Base-by-base conservation (phyloP, 805 yeast species). In the Komagataella ulmi region DNA sequence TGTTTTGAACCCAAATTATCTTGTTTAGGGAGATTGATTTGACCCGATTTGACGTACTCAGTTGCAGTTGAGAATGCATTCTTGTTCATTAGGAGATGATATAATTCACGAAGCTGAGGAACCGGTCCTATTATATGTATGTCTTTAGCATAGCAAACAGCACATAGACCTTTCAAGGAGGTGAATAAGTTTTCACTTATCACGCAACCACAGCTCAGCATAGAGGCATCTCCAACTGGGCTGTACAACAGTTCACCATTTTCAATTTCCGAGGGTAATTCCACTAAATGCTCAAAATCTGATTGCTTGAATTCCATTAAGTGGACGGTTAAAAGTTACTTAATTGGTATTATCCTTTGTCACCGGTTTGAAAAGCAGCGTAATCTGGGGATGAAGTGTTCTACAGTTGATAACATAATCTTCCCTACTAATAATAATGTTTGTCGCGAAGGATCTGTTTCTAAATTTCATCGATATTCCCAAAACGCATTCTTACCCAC, bases 171-270 rank as follows among this genome's bases (percentile, higher is more conserved):
- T 5, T 51, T 21, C 58, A 69, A 58, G 52, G 54, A 52, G 53
- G 1, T 61, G 65, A 4, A 71, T 54, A 4, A 51, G 51, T 43
- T 66, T 68, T 1, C 74, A 67, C 4, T 44, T 10, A 72, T 58
- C 2, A 72, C 50, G 56, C 75, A 70, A 0, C 76, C 77, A 56
- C 77, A 73, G 1, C 68, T 55, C 2, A 71, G 55, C 30, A 68
- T 60, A 1, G 65, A 59, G 40, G 61, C 56, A 50, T 68, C 72
- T n/a, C 54, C 52, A 1, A 61, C 51, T 0, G 49, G 30, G 45
- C 36, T 43, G 19, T 50, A 36, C 23, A 24, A 47, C n/a, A 45
- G 8, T 14, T 46, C 24, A 24, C 17, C 52, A 12, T 40, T n/a
- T 7, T 30, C 40, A 30, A 30, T 30, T 14, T 30, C 40, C 40